Conservation (phyloP, 2,329 filamentous ascomycete genomes). For the Alternaria sp. region DNA sequence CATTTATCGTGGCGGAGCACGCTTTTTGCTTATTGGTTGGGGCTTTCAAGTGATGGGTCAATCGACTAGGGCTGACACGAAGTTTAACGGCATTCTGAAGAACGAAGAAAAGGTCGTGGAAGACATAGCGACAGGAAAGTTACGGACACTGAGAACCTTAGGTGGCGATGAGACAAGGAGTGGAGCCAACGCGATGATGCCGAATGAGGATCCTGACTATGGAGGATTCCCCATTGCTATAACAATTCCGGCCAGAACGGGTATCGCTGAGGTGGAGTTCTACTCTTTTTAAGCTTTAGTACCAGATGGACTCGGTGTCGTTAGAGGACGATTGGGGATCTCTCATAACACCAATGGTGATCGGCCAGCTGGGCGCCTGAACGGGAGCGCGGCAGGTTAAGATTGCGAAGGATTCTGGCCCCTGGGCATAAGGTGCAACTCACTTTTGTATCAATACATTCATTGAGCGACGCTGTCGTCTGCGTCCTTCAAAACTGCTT, state of each 20-base stretch:
- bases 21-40: slow-evolving; percentile 55
- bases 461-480: not conserved
- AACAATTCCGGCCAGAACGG: slow-evolving; percentile 60
- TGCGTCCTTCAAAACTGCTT: not conserved
- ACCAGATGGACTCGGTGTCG: not conserved
- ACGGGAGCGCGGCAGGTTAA: not conserved
- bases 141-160: slow-evolving; percentile 48
- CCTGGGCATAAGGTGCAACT: not conserved
- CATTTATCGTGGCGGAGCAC: slow-evolving; percentile 47
- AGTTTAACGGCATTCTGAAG: slow-evolving; percentile 53
- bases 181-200: slow-evolving; percentile 61
- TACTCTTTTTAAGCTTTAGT: slow-evolving; percentile 4
- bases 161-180: slow-evolving; percentile 57
- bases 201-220: slow-evolving; percentile 62
- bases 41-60: slow-evolving; percentile 52
- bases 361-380: not conserved
- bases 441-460: not conserved
- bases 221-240: slow-evolving; percentile 63
- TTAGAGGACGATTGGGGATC: not conserved
- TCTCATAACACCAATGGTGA: not conserved
- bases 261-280: slow-evolving; percentile 25
- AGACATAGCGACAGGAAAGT: slow-evolving; percentile 39
- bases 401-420: not conserved
- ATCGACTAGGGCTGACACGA: slow-evolving; percentile 32
- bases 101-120: slow-evolving; percentile 53